Evolutionary conservation across 257 asterid species (phyloP), one percentile per base, ranked within the genome.

Genomic region (Jaltomata sinuosa): DNA sequence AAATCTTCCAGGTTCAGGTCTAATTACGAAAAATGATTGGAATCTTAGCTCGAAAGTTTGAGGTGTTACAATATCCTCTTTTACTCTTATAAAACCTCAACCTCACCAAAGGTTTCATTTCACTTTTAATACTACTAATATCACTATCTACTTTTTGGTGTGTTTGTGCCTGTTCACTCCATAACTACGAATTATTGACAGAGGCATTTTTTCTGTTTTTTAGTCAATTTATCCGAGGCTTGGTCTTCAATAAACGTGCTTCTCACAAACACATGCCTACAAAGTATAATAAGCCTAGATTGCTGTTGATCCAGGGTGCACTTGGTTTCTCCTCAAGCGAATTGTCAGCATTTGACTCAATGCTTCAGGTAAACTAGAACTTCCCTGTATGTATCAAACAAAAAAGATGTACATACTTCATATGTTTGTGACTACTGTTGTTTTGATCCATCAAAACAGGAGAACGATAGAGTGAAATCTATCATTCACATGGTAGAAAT

Each of bases 241-340:
- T 94, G 79, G 98, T 96, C 85, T 96, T 96, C 90, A 94, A 94
- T 80, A 96, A 94, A 87, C 95, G 90, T 83, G 97, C 97, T 84
- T 95, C 97, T 65, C 98, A 93, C 93, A 96, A 96, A 83, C 99
- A 90, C 87, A 96, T 96, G 99, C 95, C 94, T 12, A 90, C 95
- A 25, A 85, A 90, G 91, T 92, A 90, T 90, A 88, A 89, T 87
- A 92, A 89, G 83, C 97, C 98, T 31, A 91, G 94, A 85, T 85
- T 96, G 87, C 82, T 96, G 86, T 76, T 96, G 91, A 91, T 96
- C 87, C 87, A 88, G 86, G 98, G 98, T 38, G 87, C 92, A 36
- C 97, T 96, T 62, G 99, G 93, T 84, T 92, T 92, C 80, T 91
- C 99, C 83, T 87, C 98, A 38, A 88, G 90, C 87, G 97, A 94